Conservation (phyloP, 441 rosid genomes). For the Populus hybrid region DNA sequence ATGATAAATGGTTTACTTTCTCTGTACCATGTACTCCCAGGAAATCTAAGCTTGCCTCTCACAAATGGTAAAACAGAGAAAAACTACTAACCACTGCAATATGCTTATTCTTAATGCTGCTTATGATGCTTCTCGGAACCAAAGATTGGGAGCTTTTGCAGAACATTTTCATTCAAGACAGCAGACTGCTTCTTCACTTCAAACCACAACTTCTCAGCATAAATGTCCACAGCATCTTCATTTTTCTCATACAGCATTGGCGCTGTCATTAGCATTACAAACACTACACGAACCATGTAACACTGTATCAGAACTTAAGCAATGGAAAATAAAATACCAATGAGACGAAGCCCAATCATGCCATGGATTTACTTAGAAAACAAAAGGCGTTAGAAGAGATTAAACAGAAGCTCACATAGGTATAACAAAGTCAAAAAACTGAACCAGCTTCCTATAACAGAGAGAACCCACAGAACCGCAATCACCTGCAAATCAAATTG, state of each 20-base stretch:
- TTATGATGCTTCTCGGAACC: conserved; percentile 22
- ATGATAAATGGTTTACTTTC: background rate
- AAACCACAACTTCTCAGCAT: conserved; percentile 44
- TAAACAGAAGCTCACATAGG: conserved; percentile 28
- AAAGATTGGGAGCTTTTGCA: conserved; percentile 34
- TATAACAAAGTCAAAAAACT: conserved; percentile 46
- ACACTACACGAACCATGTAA: conserved; percentile 32
- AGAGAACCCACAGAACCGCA: conserved; percentile 34
- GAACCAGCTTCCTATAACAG: conserved; percentile 51
- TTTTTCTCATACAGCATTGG: conserved; percentile 48
- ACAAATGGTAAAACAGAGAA: conserved; percentile 4
- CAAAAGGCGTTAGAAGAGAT: background rate
- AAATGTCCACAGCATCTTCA: conserved; percentile 43
- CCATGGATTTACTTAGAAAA: background rate
- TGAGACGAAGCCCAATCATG: background rate
- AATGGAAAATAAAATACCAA: background rate
- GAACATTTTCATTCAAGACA: conserved; percentile 40
- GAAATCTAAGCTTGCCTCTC: background rate
- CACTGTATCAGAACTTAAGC: background rate
- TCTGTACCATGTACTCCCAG: background rate
- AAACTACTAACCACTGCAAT: background rate
- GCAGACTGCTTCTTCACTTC: conserved; percentile 47
- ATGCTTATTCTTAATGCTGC: conserved; percentile 24
- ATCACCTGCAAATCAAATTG: conserved; percentile 36
- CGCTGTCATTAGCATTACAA: conserved; percentile 36